Evolutionary conservation across 306 rosid genomes (phyloP).

Genomic region (Bauhinia variegata): DNA sequence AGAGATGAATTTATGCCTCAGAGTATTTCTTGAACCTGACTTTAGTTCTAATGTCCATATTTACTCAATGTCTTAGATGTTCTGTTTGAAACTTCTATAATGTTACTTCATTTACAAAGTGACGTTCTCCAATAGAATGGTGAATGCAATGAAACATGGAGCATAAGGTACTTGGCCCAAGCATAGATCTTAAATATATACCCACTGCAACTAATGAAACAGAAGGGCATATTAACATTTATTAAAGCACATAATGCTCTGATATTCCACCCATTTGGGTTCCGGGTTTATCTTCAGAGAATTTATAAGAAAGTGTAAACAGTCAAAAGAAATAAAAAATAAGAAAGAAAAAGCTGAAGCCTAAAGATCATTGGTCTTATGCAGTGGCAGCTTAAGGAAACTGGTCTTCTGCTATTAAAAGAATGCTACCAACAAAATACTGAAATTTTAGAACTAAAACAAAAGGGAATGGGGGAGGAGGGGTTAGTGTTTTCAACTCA

Average conservation of each 20-base stretch:
- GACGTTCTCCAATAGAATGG: constrained; percentile 1
- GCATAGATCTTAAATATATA: constrained; percentile 18
- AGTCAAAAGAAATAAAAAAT: background rate
- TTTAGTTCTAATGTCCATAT: constrained; percentile 15
- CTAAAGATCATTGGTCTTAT: background rate
- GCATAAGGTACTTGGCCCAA: constrained; percentile 4
- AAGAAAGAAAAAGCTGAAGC: too few species aligned
- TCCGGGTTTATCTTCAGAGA: background rate
- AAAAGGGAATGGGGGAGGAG: too few species aligned
- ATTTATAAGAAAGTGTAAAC: background rate
- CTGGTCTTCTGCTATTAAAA: background rate
- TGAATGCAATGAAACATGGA: constrained; percentile 2
- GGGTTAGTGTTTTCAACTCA: constrained; percentile 13
- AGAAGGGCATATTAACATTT: background rate
- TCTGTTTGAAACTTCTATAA: constrained; percentile 12
- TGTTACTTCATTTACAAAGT: background rate
- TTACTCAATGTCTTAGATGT: constrained; percentile 3
- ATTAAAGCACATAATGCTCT: background rate
- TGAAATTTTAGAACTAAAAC: background rate
- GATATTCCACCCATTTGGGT: background rate
- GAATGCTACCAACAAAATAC: background rate
- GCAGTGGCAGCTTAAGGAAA: background rate
- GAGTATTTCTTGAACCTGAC: constrained; percentile 17
- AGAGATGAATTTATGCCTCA: background rate
- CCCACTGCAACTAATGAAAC: background rate